These are phyloP conservation scores for Melanopsichium pennsylvanicum DNA, from an alignment of 1,284 basidiomycete genomes.

Conservation along the genomic window DNA sequence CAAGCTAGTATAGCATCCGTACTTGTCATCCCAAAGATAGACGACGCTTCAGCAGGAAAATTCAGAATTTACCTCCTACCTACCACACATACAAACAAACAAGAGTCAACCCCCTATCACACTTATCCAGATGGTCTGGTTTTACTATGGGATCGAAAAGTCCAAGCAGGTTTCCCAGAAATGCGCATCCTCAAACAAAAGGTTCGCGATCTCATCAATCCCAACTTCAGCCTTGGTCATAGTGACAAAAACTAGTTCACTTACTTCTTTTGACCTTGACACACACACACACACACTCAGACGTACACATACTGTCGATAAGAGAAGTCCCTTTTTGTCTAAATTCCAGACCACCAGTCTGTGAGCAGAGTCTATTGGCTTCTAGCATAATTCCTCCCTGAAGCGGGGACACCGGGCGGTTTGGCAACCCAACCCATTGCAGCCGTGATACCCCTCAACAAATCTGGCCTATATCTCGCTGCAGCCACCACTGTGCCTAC, in stretches of 20 bases:
- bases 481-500: constrained; percentile 50
- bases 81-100: not conserved
- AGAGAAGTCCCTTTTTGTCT: too few species aligned
- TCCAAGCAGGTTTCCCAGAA: constrained; percentile 23
- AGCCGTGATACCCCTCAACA: constrained; percentile 51
- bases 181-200: constrained; percentile 29
- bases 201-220: constrained; percentile 25
- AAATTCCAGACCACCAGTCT: too few species aligned
- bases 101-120: too few species aligned
- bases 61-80: constrained; percentile 23
- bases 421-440: constrained; percentile 54
- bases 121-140: too few species aligned
- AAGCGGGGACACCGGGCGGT: constrained; percentile 3
- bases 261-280: too few species aligned
- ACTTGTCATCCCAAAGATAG: constrained; percentile 18
- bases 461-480: constrained; percentile 48
- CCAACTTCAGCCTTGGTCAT: constrained; percentile 12
- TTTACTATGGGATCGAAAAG: constrained; percentile 32
- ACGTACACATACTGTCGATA: too few species aligned
- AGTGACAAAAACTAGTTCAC: constrained; percentile 21
- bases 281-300: too few species aligned
- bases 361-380: too few species aligned
- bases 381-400: constrained; percentile 29
- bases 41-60: not conserved
- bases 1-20: not conserved